Conservation (phyloP, 176 grass and related monocot species). For the Coix lacrymajobi region DNA sequence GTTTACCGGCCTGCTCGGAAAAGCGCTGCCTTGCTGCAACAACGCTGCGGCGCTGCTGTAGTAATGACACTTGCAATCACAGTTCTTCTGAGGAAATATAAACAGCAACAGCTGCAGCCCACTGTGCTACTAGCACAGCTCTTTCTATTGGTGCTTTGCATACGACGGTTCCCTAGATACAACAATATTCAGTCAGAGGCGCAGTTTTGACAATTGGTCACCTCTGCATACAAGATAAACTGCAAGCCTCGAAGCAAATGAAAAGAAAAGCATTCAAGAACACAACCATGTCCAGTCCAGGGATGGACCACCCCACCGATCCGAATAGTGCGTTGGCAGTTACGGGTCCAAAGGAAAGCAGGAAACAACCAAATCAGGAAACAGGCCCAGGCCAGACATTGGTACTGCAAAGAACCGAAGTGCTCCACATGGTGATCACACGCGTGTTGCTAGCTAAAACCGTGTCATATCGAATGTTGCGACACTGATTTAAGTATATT, state of each 20-base stretch:
- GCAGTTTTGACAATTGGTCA: neutral
- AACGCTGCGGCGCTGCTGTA: too few species aligned
- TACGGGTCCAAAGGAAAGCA: neutral
- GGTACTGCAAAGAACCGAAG: neutral
- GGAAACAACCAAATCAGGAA: neutral
- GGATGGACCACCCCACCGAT: neutral
- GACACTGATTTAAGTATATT: too few species aligned
- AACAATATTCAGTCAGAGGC: neutral
- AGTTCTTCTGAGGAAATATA: too few species aligned
- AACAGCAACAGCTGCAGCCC: too few species aligned
- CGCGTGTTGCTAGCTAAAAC: too few species aligned
- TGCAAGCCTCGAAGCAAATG: neutral
- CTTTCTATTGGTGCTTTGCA: neutral
- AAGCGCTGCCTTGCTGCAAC: too few species aligned
- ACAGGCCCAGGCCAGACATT: neutral
- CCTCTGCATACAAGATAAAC: neutral
- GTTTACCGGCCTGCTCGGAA: too few species aligned
- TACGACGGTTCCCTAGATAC: neutral
- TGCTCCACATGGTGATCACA: constrained; percentile 15
- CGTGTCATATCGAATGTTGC: too few species aligned
- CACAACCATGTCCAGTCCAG: neutral
- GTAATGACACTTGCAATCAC: too few species aligned
- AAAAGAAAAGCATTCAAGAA: neutral
- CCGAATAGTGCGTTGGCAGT: neutral
- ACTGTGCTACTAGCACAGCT: neutral